Evolutionary conservation across 1,139 yeast genomes (phyloP), one percentile per base, ranked within the genome.

Genomic region (Magnusiomyces ingens): DNA sequence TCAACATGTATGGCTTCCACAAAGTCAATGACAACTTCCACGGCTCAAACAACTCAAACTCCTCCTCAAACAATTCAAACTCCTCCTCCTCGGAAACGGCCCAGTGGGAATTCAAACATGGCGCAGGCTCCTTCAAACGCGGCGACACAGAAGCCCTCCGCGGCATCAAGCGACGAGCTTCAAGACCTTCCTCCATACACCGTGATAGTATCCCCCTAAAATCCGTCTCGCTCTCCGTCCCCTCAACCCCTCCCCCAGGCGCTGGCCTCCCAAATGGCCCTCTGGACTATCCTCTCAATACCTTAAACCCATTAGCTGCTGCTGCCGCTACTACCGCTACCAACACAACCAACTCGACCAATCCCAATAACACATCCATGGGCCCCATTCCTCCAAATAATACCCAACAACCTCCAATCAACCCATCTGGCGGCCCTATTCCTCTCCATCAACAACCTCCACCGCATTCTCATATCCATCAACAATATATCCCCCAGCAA

Each of bases 1-100:
- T 93, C 65, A 93, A 93, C 71, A 93, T 93, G 95, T 93, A 93
- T 66, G 99, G 98, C 42, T 93, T 96, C 88, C 99, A 93, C 71
- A 93, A 93, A 71, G 65, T 69, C 37, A 67, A 62, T 58, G 69
- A 67, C 54, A 62, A 64, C 29, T 60, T 65, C 46, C 66, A 62
- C 59, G 57, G 62, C 43, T 47, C 58, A 43, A 53, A 53, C 43
- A 45, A 54, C 22, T 15, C 56, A 2, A 50, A 45, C 21, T n/a
- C 52, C n/a, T n/a, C 51, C 12, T 32, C 18, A 22, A 44, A 35
- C 21, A 19, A 32, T 18, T 43, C 18, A 22, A 44, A 35, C 21
- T 32, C 41, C 15, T 43, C 21, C 22, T 37, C 48, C 12, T 42
- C 59, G 2, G 38, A 47, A 21, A 56, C 55, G 40, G 59, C 78